A percentile compares a stretch with the other conserved stretches of the same genome.
Evolutionary conservation across 2,329 filamentous ascomycete species (phyloP).

Genomic region (Hyphodiscus sp.): DNA sequence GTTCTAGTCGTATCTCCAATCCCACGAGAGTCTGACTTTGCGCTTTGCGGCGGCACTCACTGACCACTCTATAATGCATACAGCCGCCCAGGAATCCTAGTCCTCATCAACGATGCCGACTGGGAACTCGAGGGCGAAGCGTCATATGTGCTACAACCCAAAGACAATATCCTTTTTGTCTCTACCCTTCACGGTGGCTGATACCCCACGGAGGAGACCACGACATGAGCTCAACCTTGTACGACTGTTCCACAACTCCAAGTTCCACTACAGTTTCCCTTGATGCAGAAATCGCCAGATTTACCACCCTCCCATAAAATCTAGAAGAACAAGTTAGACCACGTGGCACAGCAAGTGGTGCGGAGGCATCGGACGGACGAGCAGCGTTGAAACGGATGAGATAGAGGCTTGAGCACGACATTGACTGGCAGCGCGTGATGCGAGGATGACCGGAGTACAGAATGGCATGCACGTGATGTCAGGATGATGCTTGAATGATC

Average conservation of each 20-base stretch:
- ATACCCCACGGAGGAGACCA: conserved; percentile 5
- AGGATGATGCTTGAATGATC: conserved; percentile 18
- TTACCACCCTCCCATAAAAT: conserved; percentile 7
- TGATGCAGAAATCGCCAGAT: conserved; percentile 7
- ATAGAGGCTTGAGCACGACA: neutral
- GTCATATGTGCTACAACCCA: conserved; percentile 71
- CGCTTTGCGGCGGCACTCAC: neutral
- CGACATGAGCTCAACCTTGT: conserved; percentile 1
- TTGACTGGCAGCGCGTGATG: neutral
- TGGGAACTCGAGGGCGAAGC: conserved; percentile 98
- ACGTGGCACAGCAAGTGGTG: neutral
- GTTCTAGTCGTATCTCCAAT: neutral
- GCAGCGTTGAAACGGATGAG: neutral
- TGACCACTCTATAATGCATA: conserved; percentile 24
- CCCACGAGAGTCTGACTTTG: neutral
- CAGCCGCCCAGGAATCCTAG: conserved; percentile 90
- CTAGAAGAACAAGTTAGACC: neutral
- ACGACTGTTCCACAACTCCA: neutral
- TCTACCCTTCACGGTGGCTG: conserved; percentile 93
- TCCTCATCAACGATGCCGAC: conserved; percentile 95
- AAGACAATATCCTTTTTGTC: conserved; percentile 91
- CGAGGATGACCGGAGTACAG: neutral
- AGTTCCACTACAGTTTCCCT: neutral
- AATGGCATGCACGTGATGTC: conserved; percentile 9
- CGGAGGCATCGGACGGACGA: neutral